Evolutionary conservation across 139 green algal genomes (phyloP).

Genomic region (Pseudopediastrum boryanum): DNA sequence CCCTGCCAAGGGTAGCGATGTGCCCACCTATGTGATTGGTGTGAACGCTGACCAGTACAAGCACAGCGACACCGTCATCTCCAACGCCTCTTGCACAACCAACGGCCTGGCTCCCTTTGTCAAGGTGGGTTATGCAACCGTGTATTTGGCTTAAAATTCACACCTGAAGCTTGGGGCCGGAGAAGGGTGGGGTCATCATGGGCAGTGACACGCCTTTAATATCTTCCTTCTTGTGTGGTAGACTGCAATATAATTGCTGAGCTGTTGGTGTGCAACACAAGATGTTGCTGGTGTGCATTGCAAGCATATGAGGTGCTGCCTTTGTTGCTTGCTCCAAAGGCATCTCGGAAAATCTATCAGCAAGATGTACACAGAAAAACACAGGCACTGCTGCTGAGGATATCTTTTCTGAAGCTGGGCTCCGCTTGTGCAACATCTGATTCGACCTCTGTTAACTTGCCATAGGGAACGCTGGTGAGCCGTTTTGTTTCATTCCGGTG

Average conservation of each 20-base stretch:
- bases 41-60: conserved; percentile 95
- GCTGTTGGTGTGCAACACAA: neutral
- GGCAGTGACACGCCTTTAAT: neutral
- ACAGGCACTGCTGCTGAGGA: no score
- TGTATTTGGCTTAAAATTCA: no score
- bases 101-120: conserved; percentile 99
- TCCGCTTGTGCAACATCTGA: no score
- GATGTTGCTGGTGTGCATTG: conserved; percentile 3
- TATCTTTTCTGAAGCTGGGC: no score
- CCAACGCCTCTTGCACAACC: conserved; percentile 99
- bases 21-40: conserved; percentile 98
- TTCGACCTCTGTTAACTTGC: no score
- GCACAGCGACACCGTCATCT: conserved; percentile 90
- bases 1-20: conserved; percentile 96
- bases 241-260: neutral
- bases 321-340: no score
- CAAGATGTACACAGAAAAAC: no score
- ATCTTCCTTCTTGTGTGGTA: neutral
- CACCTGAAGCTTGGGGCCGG: no score
- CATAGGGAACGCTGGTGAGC: no score
- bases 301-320: neutral
- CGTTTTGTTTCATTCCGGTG: no score
- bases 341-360: no score
- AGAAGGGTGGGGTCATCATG: neutral
- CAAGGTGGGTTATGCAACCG: conserved; percentile 74